Percentiles rank a stretch among this genome's conserved stretches.
Conservation (phyloP, 2,329 filamentous ascomycete species). For the Gyromitra esculenta region DNA sequence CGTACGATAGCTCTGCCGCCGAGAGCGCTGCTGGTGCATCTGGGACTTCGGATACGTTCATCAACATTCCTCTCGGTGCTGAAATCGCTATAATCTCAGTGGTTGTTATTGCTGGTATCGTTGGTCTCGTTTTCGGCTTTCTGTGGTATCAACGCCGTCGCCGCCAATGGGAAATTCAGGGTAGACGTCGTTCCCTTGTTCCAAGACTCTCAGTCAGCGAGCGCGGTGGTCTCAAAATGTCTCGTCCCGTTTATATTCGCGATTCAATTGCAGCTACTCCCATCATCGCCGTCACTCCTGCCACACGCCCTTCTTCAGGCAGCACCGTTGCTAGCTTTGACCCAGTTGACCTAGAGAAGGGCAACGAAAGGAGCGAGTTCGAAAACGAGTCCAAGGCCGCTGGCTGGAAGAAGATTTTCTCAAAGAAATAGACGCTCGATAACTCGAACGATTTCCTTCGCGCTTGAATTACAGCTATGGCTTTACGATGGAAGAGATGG, state of each 20-base stretch:
- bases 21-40: constrained; percentile 44
- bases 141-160: constrained; percentile 52
- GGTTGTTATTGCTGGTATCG: constrained; percentile 47
- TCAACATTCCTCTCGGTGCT: constrained; percentile 49
- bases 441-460: neutral
- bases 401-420: constrained; percentile 40
- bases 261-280: constrained; percentile 30
- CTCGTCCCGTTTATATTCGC: constrained; percentile 34
- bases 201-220: constrained; percentile 36
- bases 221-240: constrained; percentile 36
- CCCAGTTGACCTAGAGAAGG: constrained; percentile 42
- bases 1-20: constrained; percentile 5
- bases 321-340: constrained; percentile 22
- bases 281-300: constrained; percentile 21
- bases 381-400: constrained; percentile 36
- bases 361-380: constrained; percentile 33
- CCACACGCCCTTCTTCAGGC: constrained; percentile 9
- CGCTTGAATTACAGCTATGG: constrained; percentile 1
- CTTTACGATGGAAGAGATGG: constrained; percentile 28
- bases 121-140: constrained; percentile 35
- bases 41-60: constrained; percentile 52
- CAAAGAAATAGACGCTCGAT: constrained; percentile 30
- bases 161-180: constrained; percentile 51
- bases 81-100: constrained; percentile 53
- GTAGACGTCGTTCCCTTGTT: constrained; percentile 48